Conservation (phyloP, 163 green algal genomes). For the Scenedesmus sp. region DNA sequence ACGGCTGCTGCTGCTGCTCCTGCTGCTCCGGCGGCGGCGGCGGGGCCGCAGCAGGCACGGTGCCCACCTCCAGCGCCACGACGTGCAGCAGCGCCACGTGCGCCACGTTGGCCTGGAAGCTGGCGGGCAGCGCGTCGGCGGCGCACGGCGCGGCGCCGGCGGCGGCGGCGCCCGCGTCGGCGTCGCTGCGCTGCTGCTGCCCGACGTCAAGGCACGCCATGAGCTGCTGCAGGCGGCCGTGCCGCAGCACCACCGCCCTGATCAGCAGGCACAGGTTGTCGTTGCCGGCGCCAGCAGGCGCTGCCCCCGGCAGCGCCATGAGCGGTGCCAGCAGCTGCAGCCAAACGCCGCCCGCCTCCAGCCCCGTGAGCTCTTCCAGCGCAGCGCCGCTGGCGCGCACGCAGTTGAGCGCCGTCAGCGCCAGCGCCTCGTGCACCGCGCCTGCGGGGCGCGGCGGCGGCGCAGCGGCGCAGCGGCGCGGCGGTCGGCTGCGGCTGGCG, state of each 20-base stretch:
- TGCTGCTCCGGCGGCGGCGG: not conserved
- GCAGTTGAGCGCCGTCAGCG: conserved; percentile 16
- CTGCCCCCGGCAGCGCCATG: not conserved
- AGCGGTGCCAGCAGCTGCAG: conserved; percentile 24
- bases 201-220: conserved; percentile 21
- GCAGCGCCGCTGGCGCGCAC: not conserved
- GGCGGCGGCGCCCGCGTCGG: not conserved
- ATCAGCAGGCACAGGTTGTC: conserved; percentile 41
- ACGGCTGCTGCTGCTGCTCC: not conserved
- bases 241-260: conserved; percentile 18
- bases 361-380: not conserved
- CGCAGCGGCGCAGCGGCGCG: too few relatives aligned
- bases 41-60: not conserved
- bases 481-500: too few relatives aligned
- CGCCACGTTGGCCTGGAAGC: not conserved
- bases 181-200: not conserved
- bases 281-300: not conserved
- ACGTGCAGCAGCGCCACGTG: conserved; percentile 46
- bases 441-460: conserved; percentile 3
- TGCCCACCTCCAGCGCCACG: conserved; percentile 17
- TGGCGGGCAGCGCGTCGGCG: not conserved
- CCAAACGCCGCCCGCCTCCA: conserved; percentile 23
- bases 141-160: not conserved
- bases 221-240: conserved; percentile 14
- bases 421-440: conserved; percentile 22